A percentile compares a stretch with the other conserved stretches of the same genome.
Conservation (phyloP, 176 grass and related monocot genomes). For the Leersia perrieri region DNA sequence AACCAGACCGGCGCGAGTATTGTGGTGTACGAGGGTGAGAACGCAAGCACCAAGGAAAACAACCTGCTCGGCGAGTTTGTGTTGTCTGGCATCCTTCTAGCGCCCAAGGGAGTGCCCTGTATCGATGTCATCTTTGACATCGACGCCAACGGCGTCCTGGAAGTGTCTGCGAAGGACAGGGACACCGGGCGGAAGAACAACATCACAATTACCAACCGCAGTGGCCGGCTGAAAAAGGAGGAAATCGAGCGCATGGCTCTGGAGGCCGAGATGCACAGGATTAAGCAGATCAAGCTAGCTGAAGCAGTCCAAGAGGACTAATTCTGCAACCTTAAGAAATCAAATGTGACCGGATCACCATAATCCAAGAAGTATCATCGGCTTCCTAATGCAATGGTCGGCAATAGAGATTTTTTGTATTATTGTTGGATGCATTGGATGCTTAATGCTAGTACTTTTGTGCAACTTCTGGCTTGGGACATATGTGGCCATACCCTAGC, state of each 20-base stretch:
- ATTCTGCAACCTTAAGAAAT: no score
- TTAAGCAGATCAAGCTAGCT: not conserved
- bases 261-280: constrained; percentile 30
- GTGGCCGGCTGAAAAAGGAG: constrained; percentile 32
- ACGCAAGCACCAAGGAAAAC: constrained; percentile 37
- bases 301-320: not conserved
- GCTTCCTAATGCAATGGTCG: no score
- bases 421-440: no score
- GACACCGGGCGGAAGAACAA: constrained; percentile 25
- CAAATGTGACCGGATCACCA: no score
- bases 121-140: constrained; percentile 52
- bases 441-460: no score
- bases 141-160: constrained; percentile 44
- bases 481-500: no score
- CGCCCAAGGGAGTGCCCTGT: not conserved
- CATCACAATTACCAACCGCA: constrained; percentile 47
- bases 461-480: no score
- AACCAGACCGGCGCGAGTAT: constrained; percentile 10
- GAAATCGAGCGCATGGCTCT: constrained; percentile 47
- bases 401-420: no score
- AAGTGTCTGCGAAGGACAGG: constrained; percentile 26
- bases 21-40: constrained; percentile 54
- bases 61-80: constrained; percentile 40
- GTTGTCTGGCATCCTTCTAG: constrained; percentile 40
- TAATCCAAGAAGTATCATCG: no score